Evolutionary conservation across 306 rosid species (phyloP), one percentile per base, ranked within the genome.

Genomic region (Glycine tomentella): DNA sequence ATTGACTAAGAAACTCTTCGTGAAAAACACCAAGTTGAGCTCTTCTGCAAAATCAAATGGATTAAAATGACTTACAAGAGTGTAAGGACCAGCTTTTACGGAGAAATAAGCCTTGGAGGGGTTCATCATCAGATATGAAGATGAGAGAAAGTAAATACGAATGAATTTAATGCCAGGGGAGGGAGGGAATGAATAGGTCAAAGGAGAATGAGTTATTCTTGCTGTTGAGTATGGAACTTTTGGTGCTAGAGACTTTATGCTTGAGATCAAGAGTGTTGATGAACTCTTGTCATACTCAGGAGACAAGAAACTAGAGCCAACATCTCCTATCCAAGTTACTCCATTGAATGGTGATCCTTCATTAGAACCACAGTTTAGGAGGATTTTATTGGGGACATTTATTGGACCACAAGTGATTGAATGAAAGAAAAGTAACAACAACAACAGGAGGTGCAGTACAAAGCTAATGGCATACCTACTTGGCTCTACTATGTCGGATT

Each of bases 81-180:
- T 90, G 67, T 76, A 91, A 31, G 40, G 46, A 12, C 87, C 88
- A 2, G 82, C 74, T 87, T 81, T 81, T 67, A 93, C 96, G 4
- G 91, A 88, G 82, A 91, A 93, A 48, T 69, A 77, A 56, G 91
- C 81, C 0, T 75, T 38, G 15, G 75, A 74, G 40, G 25, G 71
- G 25, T 57, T 40, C 15, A 75, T 48, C 4, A 14, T 74, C 4
- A 13, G 50, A 79, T 53, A 53, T 0, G 83, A 50, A 63, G 81
- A 67, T 9, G 90, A 81, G 8, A 79, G 74, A 76, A 93, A 90
- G 72, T 90, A 42, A 3, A 93, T 34, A 2, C 92, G 84, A 76
- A 93, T 69, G 75, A 93, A 89, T 55, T 79, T 87, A 25, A 82
- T 89, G 56, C 87, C 92, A 7, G 83, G 56, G 25, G 87, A 66